Evolutionary conservation across 2,329 filamentous ascomycete genomes (phyloP), one percentile per base, ranked within the genome.

Genomic region (Mycosphaerella arachidis): DNA sequence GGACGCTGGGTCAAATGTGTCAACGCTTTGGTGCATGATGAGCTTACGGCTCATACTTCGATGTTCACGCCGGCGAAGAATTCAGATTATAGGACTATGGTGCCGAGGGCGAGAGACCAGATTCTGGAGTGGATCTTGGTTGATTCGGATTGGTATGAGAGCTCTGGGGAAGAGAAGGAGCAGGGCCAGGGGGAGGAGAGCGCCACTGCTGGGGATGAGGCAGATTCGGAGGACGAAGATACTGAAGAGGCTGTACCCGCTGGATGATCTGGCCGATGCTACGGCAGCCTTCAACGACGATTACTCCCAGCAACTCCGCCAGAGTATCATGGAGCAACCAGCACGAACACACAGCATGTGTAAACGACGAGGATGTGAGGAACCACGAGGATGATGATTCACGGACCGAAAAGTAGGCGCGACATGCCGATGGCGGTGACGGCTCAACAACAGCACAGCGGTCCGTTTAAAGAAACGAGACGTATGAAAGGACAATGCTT

Each of bases 1-100:
- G 84, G 69, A 63, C 81, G 68, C 66, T 95, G 90, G 88, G 80
- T 81, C 63, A 82, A 85, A 68, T 74, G 87, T 86, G 79, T 92
- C 58, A 99, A 97, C 72, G 87, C 95, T 61, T 85, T 84, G 68
- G 91, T 89, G 0, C 78, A 76, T 10, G 91, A 96, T 68, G 94
- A 97, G 78, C 86, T 87, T 0, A 78, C 78, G 63, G 93, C 93
- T 30, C 94, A 97, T 75, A 90, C 87, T 79, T 79, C 84, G 81
- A 80, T 94, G 89, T 94, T 94, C 67, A 86, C 86, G 55, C 81
- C 85, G 1, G 81, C 80, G 61, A 81, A 86, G 48, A 93, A 94
- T 68, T 87, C 90, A 1, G 88, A 85, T 1, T 93, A 91, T 68
- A 83, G 84, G 62, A 80, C 79, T 57, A 79, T 94, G 72, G 78